These are phyloP conservation scores for Cladosporium velox DNA, from an alignment of 2,329 filamentous ascomycete genomes.

Conservation along the genomic window DNA sequence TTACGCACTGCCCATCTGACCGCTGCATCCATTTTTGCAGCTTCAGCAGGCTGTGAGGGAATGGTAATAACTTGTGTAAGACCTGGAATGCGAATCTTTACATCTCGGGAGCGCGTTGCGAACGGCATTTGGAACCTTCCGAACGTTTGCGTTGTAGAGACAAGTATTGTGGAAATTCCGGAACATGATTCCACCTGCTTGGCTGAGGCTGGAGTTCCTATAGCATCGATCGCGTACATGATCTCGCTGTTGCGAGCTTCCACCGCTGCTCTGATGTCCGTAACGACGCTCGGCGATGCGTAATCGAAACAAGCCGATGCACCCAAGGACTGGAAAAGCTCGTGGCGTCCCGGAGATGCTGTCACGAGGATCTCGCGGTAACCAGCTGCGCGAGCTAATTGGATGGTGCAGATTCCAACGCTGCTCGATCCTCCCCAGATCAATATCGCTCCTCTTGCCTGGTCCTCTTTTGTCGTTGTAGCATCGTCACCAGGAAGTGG, in stretches of 20 bases:
- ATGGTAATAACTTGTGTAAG: background rate
- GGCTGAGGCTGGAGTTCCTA: background rate
- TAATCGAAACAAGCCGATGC: background rate
- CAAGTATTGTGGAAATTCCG: background rate
- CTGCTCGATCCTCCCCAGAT: background rate
- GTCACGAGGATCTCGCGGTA: background rate
- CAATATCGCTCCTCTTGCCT: background rate
- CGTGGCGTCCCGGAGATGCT: background rate
- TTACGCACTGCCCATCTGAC: background rate
- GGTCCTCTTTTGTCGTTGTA: background rate
- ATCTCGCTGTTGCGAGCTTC: background rate
- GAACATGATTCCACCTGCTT: background rate
- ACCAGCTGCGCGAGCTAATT: background rate
- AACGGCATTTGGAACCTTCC: background rate
- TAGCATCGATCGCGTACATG: background rate
- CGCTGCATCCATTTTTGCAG: background rate
- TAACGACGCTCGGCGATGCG: background rate
- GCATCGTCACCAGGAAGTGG: background rate
- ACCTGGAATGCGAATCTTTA: background rate
- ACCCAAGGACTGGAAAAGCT: background rate
- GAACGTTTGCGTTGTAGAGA: background rate
- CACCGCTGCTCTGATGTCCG: background rate
- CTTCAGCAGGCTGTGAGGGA: background rate
- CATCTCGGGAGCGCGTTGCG: background rate
- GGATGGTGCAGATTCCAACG: background rate